Percentiles rank a stretch among this genome's conserved stretches.
Conservation (phyloP, 805 yeast genomes). For the Candida coquimbonensis region DNA sequence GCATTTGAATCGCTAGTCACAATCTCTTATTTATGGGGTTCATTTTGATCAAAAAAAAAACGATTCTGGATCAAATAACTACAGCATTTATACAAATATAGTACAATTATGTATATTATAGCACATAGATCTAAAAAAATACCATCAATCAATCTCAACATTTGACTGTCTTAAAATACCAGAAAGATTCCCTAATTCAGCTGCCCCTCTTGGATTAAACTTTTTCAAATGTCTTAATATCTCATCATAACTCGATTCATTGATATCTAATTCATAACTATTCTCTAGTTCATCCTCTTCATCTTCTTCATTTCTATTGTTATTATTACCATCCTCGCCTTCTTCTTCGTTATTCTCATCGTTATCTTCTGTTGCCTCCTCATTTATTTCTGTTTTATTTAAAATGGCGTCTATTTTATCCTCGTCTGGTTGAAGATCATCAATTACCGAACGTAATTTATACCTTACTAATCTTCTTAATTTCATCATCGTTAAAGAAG, state of each 20-base stretch:
- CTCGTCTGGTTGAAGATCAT: conserved; percentile 32
- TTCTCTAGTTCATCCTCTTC: conserved; percentile 28
- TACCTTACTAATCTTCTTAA: conserved; percentile 66
- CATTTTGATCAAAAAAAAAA: too few relatives aligned
- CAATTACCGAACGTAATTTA: conserved; percentile 55
- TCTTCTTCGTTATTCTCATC: conserved; percentile 15
- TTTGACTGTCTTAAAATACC: conserved; percentile 14
- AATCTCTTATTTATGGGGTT: too few relatives aligned
- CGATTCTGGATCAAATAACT: too few relatives aligned
- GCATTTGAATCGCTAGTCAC: too few relatives aligned
- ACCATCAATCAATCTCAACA: too few relatives aligned
- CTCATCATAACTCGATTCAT: conserved; percentile 19
- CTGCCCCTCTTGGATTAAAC: conserved; percentile 20
- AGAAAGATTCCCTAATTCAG: conserved; percentile 11
- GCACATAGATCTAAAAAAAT: too few relatives aligned
- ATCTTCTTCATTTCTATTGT: conserved; percentile 25
- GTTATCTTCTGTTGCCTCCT: conserved; percentile 10
- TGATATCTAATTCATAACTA: conserved; percentile 23
- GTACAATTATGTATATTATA: too few relatives aligned
- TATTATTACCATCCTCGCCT: conserved; percentile 20
- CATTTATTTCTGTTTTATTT: conserved; percentile 24
- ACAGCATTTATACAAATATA: too few relatives aligned
- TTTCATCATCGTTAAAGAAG: conserved; percentile 50
- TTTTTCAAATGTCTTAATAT: conserved; percentile 15
- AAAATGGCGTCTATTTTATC: conserved; percentile 37